A percentile compares a stretch with the other conserved stretches of the same genome.
Conservation (phyloP, 2,329 filamentous ascomycete genomes). For the Penicillium vulpinum region DNA sequence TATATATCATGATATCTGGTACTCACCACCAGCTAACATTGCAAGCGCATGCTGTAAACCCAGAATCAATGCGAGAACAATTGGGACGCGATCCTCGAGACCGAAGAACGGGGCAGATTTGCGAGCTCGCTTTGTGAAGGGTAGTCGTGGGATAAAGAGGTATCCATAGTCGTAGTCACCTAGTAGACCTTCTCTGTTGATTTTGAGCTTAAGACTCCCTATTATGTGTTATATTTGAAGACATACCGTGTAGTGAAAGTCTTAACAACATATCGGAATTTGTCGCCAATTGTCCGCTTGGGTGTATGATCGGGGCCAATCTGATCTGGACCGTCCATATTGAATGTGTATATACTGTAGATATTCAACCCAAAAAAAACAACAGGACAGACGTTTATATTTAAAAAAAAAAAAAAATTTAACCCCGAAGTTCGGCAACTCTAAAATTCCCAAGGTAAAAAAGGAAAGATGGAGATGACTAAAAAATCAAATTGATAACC, state of each 20-base stretch:
- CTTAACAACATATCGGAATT: constrained; percentile 34
- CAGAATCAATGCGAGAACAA: constrained; percentile 65
- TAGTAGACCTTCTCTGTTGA: constrained; percentile 66
- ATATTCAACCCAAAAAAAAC: not conserved
- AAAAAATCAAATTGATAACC: not conserved
- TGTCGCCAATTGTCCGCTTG: constrained; percentile 40
- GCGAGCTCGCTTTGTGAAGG: constrained; percentile 69
- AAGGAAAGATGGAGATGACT: constrained; percentile 6
- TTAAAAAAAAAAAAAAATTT: not conserved
- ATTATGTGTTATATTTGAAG: not conserved
- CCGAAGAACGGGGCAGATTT: constrained; percentile 68
- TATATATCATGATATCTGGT: too few relatives aligned
- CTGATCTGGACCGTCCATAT: constrained; percentile 44
- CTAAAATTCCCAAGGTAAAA: not conserved
- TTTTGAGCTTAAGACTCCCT: not conserved
- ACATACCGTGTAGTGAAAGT: constrained; percentile 45
- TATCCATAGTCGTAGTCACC: constrained; percentile 89
- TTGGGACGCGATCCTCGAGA: constrained; percentile 66
- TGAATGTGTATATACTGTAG: constrained; percentile 1
- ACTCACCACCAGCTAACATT: constrained; percentile 58
- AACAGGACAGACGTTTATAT: not conserved
- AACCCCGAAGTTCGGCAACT: constrained; percentile 3
- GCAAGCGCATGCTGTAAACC: constrained; percentile 69
- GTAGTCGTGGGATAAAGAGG: constrained; percentile 77
- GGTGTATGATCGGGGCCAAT: constrained; percentile 45